Percentiles rank a stretch among this genome's conserved stretches.
phyloP scores from a whole-genome alignment of 2,329 filamentous ascomycete genomes.

The Byssothecium circinans region DNA sequence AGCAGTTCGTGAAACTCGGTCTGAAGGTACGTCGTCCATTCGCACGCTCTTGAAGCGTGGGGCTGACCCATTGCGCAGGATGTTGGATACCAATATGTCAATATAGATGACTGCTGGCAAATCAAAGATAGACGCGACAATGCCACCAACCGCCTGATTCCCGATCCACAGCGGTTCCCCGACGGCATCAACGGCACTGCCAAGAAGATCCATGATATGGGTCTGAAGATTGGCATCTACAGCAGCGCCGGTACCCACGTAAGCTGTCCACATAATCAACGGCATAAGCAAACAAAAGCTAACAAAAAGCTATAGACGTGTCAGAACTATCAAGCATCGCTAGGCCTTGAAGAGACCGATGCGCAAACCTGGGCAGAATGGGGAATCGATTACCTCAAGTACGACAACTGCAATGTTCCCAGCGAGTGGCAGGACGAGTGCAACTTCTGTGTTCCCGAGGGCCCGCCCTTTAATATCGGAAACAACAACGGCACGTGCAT shows the following conservation, averaged over 20 bases:
- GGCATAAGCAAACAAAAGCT: neutral
- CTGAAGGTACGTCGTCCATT: conserved; percentile 39
- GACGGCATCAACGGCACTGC: conserved; percentile 58
- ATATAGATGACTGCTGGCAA: conserved; percentile 61
- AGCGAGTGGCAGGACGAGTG: conserved; percentile 42
- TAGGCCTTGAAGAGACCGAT: conserved; percentile 59
- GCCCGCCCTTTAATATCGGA: conserved; percentile 5
- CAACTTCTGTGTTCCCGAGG: conserved; percentile 45
- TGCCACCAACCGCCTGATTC: conserved; percentile 47
- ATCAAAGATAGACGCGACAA: conserved; percentile 46
- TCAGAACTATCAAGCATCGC: conserved; percentile 57
- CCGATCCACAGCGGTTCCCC: conserved; percentile 50
- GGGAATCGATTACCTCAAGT: conserved; percentile 36
- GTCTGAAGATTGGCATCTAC: conserved; percentile 65
- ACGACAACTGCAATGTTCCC: conserved; percentile 42
- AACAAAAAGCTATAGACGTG: conserved; percentile 45
- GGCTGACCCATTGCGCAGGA: conserved; percentile 28
- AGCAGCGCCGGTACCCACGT: conserved; percentile 50
- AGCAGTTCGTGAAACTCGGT: conserved; percentile 53
- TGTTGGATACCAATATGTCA: conserved; percentile 57
- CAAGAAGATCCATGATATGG: conserved; percentile 56
- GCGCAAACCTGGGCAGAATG: conserved; percentile 55
- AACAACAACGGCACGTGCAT: conserved; percentile 45
- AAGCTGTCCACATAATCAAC: neutral
- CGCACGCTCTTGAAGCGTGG: neutral